Base-by-base conservation (phyloP, 2,329 filamentous ascomycete species). In the Fusarium protoensiforme region DNA sequence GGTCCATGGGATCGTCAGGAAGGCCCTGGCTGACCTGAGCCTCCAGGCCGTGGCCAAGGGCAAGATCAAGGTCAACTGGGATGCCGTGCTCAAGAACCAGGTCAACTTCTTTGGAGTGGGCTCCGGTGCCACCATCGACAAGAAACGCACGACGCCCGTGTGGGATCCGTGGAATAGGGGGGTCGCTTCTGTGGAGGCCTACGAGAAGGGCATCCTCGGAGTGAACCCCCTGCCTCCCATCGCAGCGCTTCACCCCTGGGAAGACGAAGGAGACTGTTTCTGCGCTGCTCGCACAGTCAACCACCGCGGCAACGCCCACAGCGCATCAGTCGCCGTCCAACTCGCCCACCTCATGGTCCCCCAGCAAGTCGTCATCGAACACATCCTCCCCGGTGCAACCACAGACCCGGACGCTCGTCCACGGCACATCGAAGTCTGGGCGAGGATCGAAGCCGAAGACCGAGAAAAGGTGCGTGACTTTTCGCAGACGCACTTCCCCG, bases 231-330 rank as follows among this genome's bases (percentile, higher is more conserved):
- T 66, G 4, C 83, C 86, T 1, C 86, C 87, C 0, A 77, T 84
- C n/a, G 81, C 86, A 0, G 94, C 93, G 1, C 85, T 98, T 3
- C 59, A 65, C 2, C 83, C 85, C 5, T 98, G 95, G 94, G 85
- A 91, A 11, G 93, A 97, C 57, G 88, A 92, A 36, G 94, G 93
- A 22, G 93, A 98, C 70, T 97, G 94, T 82, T 98, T 94, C 93
- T 98, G 96, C 81, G 91, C 92, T 6, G 87, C 85, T 0, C 79
- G 78, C 5, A 83, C 83, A 1, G 72, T 78, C 13, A 83, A 86
- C 57, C 80, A 80, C 16, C 82, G 83, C 18, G 81, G 82, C 13
- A 78, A 80, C 18, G 85, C 86, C 9, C 86, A 87, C 57, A 89
- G 90, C 39, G 90, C 91, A 2, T 89, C 90, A 61, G 84, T 98